These are phyloP conservation scores for Rhizoclosmatium globosum DNA, from an alignment of 192 early-diverging fungal genomes.

Conservation along the genomic window DNA sequence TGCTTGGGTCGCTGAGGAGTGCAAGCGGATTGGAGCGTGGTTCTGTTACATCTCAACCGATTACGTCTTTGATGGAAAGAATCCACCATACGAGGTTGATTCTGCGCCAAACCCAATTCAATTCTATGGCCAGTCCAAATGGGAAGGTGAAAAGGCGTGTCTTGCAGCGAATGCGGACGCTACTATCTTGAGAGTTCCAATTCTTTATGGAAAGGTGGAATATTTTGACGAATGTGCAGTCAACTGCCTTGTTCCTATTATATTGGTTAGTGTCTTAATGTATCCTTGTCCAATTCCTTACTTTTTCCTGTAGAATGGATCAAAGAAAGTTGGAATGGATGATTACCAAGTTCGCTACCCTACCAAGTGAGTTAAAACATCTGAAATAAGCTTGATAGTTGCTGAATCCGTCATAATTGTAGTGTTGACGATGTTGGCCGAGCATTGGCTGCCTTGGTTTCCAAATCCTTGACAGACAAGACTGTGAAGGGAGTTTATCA, in stretches of 20 bases:
- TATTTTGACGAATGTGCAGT: constrained; percentile 80
- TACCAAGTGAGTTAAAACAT: constrained; percentile 59
- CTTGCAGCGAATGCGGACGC: constrained; percentile 60
- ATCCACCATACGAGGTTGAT: constrained; percentile 77
- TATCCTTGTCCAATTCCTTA: neutral
- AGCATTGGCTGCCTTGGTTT: neutral
- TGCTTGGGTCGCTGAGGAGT: constrained; percentile 60
- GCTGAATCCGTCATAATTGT: neutral
- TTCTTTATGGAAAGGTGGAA: constrained; percentile 76
- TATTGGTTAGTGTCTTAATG: constrained; percentile 51
- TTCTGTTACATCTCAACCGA: constrained; percentile 89
- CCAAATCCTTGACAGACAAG: neutral
- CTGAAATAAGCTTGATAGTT: neutral
- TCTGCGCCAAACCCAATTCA: constrained; percentile 80
- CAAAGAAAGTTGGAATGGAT: constrained; percentile 70
- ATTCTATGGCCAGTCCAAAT: constrained; percentile 84
- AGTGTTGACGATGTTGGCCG: constrained; percentile 22
- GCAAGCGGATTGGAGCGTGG: constrained; percentile 58
- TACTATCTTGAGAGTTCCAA: constrained; percentile 79
- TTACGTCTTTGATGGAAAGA: constrained; percentile 92
- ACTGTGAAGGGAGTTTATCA: constrained; percentile 65
- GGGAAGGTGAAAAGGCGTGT: constrained; percentile 75
- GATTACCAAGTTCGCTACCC: constrained; percentile 77
- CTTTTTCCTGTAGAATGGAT: constrained; percentile 42
- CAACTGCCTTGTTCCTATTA: constrained; percentile 73